A percentile compares a stretch with the other conserved stretches of the same genome.
These are phyloP conservation scores for Suhomyces guaymorum DNA, from an alignment of 1,139 yeast genomes.

Conservation along the genomic window DNA sequence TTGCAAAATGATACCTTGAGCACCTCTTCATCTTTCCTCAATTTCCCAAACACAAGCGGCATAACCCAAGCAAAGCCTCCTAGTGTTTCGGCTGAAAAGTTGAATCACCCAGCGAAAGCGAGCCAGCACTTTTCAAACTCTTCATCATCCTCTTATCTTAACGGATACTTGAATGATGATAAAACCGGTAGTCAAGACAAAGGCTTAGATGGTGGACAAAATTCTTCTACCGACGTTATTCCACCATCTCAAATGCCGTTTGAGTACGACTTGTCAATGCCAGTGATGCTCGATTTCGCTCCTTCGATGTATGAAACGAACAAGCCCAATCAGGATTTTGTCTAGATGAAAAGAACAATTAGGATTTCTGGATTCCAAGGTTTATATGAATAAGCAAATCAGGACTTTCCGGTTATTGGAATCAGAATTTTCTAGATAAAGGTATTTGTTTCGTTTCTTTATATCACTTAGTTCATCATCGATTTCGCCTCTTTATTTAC, in stretches of 20 bases:
- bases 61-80: constrained; percentile 4
- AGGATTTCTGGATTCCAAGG: too few relatives aligned
- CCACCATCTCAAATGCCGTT: constrained; percentile 17
- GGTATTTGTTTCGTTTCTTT: too few relatives aligned
- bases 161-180: constrained; percentile 8
- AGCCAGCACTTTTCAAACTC: constrained; percentile 1
- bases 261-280: constrained; percentile 18
- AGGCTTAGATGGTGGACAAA: constrained; percentile 1
- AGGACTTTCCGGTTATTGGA: too few relatives aligned
- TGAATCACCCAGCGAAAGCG: not conserved
- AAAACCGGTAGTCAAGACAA: constrained; percentile 1
- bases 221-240: constrained; percentile 10
- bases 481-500: constrained; percentile 4
- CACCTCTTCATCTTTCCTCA: constrained; percentile 16
- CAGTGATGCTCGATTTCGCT: constrained; percentile 15
- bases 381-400: constrained; percentile 1
- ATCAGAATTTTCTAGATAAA: too few relatives aligned
- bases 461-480: too few relatives aligned
- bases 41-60: constrained; percentile 6
- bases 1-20: constrained; percentile 12
- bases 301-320: constrained; percentile 10
- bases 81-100: constrained; percentile 4
- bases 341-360: not conserved
- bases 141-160: constrained; percentile 13
- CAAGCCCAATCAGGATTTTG: constrained; percentile 6